A percentile compares a stretch with the other conserved stretches of the same genome.
Evolutionary conservation across 1,284 basidiomycete genomes (phyloP).

Genomic region (Boletus smithii): DNA sequence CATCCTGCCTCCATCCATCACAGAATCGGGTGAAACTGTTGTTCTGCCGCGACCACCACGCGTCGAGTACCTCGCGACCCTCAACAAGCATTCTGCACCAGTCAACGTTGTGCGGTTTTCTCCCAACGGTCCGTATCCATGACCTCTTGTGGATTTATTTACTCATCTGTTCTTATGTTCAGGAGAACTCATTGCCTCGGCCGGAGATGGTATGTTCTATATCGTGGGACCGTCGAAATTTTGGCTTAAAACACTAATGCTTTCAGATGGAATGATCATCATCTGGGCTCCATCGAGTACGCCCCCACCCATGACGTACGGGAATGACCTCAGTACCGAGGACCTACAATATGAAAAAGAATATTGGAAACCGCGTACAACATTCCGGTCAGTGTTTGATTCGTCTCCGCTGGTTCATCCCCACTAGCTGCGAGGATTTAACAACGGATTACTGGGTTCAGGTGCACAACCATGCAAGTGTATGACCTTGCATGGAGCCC

Average conservation of each 20-base stretch:
- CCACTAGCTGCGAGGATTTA: neutral
- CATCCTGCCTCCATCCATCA: slow-evolving; percentile 66
- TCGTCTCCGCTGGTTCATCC: neutral
- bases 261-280: slow-evolving; percentile 90
- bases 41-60: slow-evolving; percentile 70
- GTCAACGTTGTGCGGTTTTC: slow-evolving; percentile 98
- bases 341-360: slow-evolving; percentile 91
- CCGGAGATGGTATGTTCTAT: slow-evolving; percentile 79
- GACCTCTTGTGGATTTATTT: neutral
- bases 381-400: slow-evolving; percentile 62
- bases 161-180: slow-evolving; percentile 2
- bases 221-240: slow-evolving; percentile 1
- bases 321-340: slow-evolving; percentile 69
- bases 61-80: slow-evolving; percentile 93
- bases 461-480: slow-evolving; percentile 88
- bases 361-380: slow-evolving; percentile 89
- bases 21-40: slow-evolving; percentile 45
- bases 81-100: slow-evolving; percentile 89
- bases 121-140: slow-evolving; percentile 71
- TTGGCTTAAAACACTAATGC: slow-evolving; percentile 11
- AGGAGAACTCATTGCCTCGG: slow-evolving; percentile 90
- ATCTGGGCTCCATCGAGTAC: slow-evolving; percentile 87
- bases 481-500: slow-evolving; percentile 99
- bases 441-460: slow-evolving; percentile 26
- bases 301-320: slow-evolving; percentile 70